Evolutionary conservation across 345 rosid genomes (phyloP).

Genomic region (Rhizophora apiculata): DNA sequence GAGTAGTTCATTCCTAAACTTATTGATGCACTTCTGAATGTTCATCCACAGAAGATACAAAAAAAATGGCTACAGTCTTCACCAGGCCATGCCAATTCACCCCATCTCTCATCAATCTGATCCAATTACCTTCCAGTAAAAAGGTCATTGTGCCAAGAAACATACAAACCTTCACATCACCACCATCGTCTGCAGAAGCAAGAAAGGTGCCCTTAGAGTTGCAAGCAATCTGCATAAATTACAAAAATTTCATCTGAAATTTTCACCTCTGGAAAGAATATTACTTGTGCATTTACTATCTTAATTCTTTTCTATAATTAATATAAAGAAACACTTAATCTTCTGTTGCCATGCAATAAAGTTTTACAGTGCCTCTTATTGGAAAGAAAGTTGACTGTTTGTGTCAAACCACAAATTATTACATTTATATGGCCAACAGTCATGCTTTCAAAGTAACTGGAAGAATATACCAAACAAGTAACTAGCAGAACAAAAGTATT

Average conservation of each 20-base stretch:
- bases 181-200: conserved; percentile 82
- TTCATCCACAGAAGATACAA: neutral
- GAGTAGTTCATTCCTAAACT: too few species aligned
- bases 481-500: neutral
- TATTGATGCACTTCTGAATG: neutral
- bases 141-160: neutral
- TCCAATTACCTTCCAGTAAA: neutral
- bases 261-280: neutral
- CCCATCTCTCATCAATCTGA: too few species aligned
- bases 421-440: neutral
- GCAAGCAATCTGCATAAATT: conserved; percentile 56
- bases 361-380: neutral
- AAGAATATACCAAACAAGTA: neutral
- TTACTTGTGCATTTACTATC: neutral
- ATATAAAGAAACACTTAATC: neutral
- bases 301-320: neutral
- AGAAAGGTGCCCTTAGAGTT: conserved; percentile 67
- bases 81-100: too few species aligned
- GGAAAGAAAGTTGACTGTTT: neutral
- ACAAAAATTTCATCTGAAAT: neutral
- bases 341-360: too few species aligned
- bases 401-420: neutral
- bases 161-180: conserved; percentile 67
- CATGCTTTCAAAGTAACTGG: neutral
- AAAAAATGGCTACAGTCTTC: too few species aligned